Evolutionary conservation across 2,329 filamentous ascomycete genomes (phyloP).

Genomic region (Akanthomyces dipterigenus): DNA sequence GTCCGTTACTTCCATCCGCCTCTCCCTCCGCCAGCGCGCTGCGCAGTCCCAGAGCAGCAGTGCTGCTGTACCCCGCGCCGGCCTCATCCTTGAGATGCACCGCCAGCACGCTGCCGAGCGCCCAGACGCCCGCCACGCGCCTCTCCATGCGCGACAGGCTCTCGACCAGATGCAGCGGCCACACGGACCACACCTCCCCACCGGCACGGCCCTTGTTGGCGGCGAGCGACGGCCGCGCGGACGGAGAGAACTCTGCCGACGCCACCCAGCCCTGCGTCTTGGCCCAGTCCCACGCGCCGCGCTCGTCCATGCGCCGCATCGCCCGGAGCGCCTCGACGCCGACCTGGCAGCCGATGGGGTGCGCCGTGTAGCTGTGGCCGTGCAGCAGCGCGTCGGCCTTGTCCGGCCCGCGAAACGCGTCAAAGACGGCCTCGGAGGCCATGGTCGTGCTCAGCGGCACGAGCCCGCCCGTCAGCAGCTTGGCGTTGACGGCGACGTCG

Average conservation of each 20-base stretch:
- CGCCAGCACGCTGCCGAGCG: conserved; percentile 67
- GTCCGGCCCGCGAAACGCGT: conserved; percentile 61
- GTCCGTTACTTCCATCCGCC: conserved; percentile 21
- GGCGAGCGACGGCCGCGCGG: not conserved
- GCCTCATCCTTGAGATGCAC: conserved; percentile 44
- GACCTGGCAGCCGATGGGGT: conserved; percentile 73
- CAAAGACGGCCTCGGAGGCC: conserved; percentile 67
- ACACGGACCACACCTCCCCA: conserved; percentile 56
- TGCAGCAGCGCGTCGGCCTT: conserved; percentile 77
- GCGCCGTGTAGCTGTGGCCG: conserved; percentile 82
- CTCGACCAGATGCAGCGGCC: conserved; percentile 55
- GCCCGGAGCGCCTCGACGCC: conserved; percentile 58
- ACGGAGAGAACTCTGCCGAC: not conserved
- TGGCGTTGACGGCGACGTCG: conserved; percentile 76
- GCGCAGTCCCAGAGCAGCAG: conserved; percentile 38
- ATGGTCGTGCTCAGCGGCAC: conserved; percentile 71
- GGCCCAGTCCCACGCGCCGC: conserved; percentile 50
- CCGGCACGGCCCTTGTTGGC: not conserved
- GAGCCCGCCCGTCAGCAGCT: conserved; percentile 74
- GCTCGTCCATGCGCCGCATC: conserved; percentile 51
- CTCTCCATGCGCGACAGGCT: conserved; percentile 47
- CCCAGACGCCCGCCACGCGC: conserved; percentile 59
- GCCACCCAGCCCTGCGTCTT: conserved; percentile 37
- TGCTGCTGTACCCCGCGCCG: conserved; percentile 41
- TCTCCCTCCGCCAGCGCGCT: conserved; percentile 24